These are phyloP conservation scores for Eucalyptus decipiens DNA, from an alignment of 345 rosid genomes.

Conservation along the genomic window DNA sequence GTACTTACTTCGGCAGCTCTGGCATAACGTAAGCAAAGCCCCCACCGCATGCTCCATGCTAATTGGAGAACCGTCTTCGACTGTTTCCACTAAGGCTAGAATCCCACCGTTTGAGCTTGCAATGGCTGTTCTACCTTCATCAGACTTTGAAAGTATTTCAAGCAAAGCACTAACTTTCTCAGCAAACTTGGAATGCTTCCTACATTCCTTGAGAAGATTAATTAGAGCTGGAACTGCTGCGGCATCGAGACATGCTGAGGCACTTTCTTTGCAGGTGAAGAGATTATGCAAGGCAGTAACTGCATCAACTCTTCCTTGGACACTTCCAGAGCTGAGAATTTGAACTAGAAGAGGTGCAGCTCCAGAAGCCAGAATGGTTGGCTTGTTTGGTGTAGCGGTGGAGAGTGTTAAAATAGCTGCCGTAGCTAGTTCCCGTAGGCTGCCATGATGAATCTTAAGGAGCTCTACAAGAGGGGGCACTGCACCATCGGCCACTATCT, in stretches of 20 bases:
- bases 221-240: constrained; percentile 56
- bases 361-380: constrained; percentile 47
- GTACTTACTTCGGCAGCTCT: constrained; percentile 43
- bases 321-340: constrained; percentile 60
- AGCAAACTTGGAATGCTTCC: constrained; percentile 66
- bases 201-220: constrained; percentile 60
- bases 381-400: constrained; percentile 58
- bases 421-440: constrained; percentile 55
- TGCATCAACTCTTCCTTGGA: constrained; percentile 73
- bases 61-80: constrained; percentile 64
- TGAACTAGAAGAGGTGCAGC: constrained; percentile 53
- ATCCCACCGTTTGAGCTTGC: constrained; percentile 42
- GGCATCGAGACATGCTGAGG: constrained; percentile 30
- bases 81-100: constrained; percentile 56
- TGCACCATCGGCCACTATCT: constrained; percentile 62
- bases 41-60: constrained; percentile 62
- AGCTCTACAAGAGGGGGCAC: constrained; percentile 58
- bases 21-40: constrained; percentile 46
- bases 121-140: constrained; percentile 59
- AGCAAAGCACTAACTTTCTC: constrained; percentile 58
- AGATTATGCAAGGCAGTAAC: constrained; percentile 68
- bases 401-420: constrained; percentile 74
- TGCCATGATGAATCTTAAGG: constrained; percentile 37
- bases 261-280: constrained; percentile 37
- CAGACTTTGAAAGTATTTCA: constrained; percentile 48